Base-by-base conservation (phyloP, 164 flowering plant species). In the Kingdonia uniflora region DNA sequence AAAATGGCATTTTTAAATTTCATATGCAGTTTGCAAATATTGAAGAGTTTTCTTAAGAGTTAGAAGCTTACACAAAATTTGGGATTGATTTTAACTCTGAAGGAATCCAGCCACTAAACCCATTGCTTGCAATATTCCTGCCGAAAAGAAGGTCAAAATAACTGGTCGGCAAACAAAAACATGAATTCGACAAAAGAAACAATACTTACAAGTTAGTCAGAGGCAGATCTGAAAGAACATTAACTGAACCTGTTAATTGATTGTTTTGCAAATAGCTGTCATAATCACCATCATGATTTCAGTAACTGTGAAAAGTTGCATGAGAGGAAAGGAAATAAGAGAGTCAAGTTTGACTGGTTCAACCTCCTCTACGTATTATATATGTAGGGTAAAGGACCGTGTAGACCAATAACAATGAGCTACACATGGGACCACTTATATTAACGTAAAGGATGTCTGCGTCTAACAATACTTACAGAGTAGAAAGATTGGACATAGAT, bases 91-190 rank as follows among this genome's bases (percentile, higher is more conserved):
- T 62, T 26, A 87, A 80, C 64, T 87, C 86, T 59, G 42, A 50
- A 22, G 98, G 98, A 52, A 92, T 77, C 94, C 90, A 92, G 61
- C 98, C 98, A 61, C 64, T 78, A 68, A 87, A 92, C 41, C 72
- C 53, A 55, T 91, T 91, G 64, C 83, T 68, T 45, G 92, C 96
- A 39, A 91, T 80, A 71, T 91, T 82, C 72, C 98, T 91, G 81
- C 60, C 53, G 42, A 42, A 64, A 62, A 19, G 17, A 37, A 22
- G 25, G 44, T 54, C 45, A 57, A 65, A 26, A 52, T 41, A 55
- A 68, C 11, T 54, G n/a, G 35, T 8, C 14, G 17, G 16, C 2
- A 14, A 26, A 40, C 6, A 29, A 29, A 4, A 13, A 47, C 12
- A 11, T 11, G 19, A 11, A 21, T 23, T 1, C 1, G 21, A 22